Percentiles rank a stretch among this genome's conserved stretches.
Evolutionary conservation across 768 basidiomycete species (phyloP).

Genomic region (Fibroporia radiculosa): DNA sequence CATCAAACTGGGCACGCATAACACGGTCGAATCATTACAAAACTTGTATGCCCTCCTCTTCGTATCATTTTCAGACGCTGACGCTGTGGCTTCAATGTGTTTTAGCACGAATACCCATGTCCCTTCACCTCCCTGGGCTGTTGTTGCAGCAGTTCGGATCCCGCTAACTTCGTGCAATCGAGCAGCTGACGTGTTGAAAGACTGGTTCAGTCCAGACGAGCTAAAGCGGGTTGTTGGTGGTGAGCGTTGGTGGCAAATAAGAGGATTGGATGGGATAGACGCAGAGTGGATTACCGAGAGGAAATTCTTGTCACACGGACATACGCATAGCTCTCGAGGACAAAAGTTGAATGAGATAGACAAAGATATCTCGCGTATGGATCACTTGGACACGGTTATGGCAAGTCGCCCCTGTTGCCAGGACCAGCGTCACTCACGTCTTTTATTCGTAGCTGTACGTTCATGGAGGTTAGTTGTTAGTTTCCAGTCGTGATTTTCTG

Average conservation of each 20-base stretch:
- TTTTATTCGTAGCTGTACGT: conserved; percentile 46
- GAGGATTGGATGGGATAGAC: conserved; percentile 62
- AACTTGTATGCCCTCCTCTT: conserved; percentile 36
- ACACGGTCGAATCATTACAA: conserved; percentile 69
- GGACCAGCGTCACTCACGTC: not conserved
- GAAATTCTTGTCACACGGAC: conserved; percentile 28
- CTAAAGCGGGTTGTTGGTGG: conserved; percentile 66
- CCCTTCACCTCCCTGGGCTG: conserved; percentile 59
- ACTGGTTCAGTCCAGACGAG: conserved; percentile 67
- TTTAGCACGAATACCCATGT: conserved; percentile 65
- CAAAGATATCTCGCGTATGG: conserved; percentile 39
- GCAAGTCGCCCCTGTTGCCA: conserved; percentile 21
- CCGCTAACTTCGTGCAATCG: conserved; percentile 49
- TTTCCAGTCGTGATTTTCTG: not conserved
- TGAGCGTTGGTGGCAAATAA: conserved; percentile 78
- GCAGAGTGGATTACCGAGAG: conserved; percentile 55
- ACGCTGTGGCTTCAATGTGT: not conserved
- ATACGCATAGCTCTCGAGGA: conserved; percentile 18
- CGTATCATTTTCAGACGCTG: not conserved
- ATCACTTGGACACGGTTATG: conserved; percentile 49
- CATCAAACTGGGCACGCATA: conserved; percentile 53
- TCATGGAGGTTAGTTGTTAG: conserved; percentile 41
- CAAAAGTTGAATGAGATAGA: conserved; percentile 30
- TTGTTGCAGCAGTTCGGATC: conserved; percentile 48
- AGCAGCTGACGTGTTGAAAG: conserved; percentile 60